A percentile compares a stretch with the other conserved stretches of the same genome.
phyloP scores from a whole-genome alignment of 345 rosid genomes.

The Rhodamnia argentea region DNA sequence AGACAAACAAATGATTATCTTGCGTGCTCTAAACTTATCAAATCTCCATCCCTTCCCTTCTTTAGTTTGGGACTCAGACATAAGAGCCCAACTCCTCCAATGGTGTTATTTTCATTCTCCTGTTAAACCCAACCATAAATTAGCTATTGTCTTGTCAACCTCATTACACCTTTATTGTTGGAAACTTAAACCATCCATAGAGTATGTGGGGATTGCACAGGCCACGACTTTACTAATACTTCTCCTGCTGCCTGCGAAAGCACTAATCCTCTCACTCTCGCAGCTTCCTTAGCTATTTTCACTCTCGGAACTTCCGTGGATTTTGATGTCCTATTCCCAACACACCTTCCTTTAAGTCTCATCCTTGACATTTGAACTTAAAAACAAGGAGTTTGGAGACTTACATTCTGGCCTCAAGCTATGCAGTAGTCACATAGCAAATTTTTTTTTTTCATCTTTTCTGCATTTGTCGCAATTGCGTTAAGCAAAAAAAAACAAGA shows the following conservation, averaged over 20 bases:
- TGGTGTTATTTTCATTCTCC: background rate
- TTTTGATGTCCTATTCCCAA: background rate
- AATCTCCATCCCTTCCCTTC: background rate
- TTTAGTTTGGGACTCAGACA: background rate
- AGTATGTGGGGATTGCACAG: background rate
- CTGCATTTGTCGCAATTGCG: background rate
- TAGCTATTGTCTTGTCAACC: background rate
- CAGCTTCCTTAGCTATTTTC: too few species aligned
- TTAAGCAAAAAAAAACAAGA: too few species aligned
- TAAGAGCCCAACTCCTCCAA: background rate
- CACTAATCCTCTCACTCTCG: background rate
- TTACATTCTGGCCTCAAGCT: background rate
- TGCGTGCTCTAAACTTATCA: background rate
- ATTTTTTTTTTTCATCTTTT: background rate
- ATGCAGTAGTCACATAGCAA: background rate
- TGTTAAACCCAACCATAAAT: background rate
- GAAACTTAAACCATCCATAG: background rate
- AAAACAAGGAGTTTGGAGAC: background rate
- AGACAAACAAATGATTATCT: too few species aligned
- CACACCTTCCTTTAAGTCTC: background rate
- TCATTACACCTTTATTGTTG: background rate
- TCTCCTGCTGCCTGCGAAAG: background rate
- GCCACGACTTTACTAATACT: background rate
- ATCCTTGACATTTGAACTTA: background rate
- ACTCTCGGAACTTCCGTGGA: background rate